Evolutionary conservation across 352 stramenopile species (phyloP).

Genomic region (Plasmopara viticola): DNA sequence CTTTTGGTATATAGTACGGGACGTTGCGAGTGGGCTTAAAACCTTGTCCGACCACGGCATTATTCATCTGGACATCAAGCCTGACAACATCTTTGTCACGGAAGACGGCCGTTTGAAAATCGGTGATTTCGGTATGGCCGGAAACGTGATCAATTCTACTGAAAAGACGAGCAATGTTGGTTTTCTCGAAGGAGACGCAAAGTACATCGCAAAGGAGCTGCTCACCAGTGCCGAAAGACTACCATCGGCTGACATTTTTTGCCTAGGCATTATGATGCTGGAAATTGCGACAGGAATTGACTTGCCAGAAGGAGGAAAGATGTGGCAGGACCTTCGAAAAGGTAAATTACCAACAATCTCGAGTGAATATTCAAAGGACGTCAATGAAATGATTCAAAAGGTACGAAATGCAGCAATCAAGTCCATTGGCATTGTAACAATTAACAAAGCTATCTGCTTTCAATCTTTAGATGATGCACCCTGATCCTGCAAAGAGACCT

Average conservation of each 20-base stretch:
- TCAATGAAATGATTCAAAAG: conserved; percentile 34
- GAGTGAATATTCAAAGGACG: conserved; percentile 39
- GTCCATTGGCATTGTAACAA: neutral
- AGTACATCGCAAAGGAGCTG: conserved; percentile 90
- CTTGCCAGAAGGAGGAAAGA: conserved; percentile 43
- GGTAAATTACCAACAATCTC: conserved; percentile 39
- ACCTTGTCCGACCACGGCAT: conserved; percentile 87
- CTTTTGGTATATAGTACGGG: conserved; percentile 71
- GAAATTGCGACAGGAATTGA: conserved; percentile 39
- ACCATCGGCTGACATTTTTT: conserved; percentile 93
- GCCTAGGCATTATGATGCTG: conserved; percentile 76
- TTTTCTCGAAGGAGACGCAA: conserved; percentile 91
- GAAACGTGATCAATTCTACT: conserved; percentile 28
- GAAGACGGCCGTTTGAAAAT: conserved; percentile 66
- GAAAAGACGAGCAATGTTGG: conserved; percentile 20
- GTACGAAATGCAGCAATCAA: conserved; percentile 16
- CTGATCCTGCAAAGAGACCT: conserved; percentile 33
- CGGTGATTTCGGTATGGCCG: conserved; percentile 92
- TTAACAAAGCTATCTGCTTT: neutral
- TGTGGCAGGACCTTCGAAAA: conserved; percentile 64
- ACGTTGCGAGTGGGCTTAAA: conserved; percentile 70
- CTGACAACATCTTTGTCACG: conserved; percentile 93
- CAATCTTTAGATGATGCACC: conserved; percentile 53
- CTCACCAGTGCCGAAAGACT: conserved; percentile 55
- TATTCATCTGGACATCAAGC: conserved; percentile 96